phyloP scores from a whole-genome alignment of 1,139 yeast genomes.

The Debaryomyces subglobosus region DNA sequence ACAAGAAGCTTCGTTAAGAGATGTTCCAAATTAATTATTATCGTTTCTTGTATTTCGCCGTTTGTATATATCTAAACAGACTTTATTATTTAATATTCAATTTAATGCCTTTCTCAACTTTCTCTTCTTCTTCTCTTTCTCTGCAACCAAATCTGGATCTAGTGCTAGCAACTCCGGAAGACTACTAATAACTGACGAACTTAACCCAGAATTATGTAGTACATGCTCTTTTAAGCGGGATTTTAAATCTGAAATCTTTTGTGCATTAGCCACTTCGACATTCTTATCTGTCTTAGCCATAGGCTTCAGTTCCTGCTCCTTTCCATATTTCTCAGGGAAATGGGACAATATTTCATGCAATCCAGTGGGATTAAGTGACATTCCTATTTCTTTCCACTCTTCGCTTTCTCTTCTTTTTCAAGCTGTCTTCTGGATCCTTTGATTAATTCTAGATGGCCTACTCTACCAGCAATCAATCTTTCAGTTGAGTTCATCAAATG shows the following conservation, averaged over 20 bases:
- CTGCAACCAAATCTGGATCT: slow-evolving; percentile 32
- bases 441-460: slow-evolving; percentile 91
- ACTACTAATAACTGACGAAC: not conserved
- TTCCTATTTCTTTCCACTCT: slow-evolving; percentile 19
- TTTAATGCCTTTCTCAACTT: slow-evolving; percentile 17
- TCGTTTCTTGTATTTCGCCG: slow-evolving; percentile 1
- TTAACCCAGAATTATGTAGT: not conserved
- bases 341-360: slow-evolving; percentile 4
- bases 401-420: slow-evolving; percentile 55
- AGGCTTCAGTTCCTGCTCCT: slow-evolving; percentile 5
- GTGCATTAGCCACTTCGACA: not conserved
- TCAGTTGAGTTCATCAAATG: slow-evolving; percentile 78
- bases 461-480: slow-evolving; percentile 81
- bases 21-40: slow-evolving; percentile 45
- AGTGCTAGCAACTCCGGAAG: slow-evolving; percentile 35
- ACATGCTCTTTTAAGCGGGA: slow-evolving; percentile 1
- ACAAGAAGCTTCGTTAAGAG: slow-evolving; percentile 52
- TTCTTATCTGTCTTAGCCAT: not conserved
- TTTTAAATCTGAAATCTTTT: not conserved
- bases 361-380: not conserved
- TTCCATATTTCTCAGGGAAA: slow-evolving; percentile 3
- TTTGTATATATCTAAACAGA: slow-evolving; percentile 7
- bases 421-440: slow-evolving; percentile 90
- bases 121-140: slow-evolving; percentile 23
- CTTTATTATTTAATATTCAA: slow-evolving; percentile 3